phyloP scores from a whole-genome alignment of 176 grass and related monocot genomes.

The Carex scoparia region DNA sequence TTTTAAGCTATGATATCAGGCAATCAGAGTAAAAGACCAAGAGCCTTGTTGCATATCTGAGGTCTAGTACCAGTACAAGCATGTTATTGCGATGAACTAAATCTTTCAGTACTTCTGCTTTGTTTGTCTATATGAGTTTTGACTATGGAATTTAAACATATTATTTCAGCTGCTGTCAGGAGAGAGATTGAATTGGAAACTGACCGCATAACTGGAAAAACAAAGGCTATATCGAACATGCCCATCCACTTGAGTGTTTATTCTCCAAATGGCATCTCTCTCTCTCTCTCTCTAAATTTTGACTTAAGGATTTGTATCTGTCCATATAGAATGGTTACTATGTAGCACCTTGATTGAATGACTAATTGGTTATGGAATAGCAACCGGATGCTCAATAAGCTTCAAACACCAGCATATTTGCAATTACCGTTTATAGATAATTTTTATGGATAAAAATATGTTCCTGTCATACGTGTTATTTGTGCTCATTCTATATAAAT shows the following conservation, averaged over 20 bases:
- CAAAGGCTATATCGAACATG: conserved; percentile 96
- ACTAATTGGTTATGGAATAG: neutral
- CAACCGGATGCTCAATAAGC: neutral
- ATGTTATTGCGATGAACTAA: neutral
- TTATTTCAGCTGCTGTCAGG: conserved; percentile 83
- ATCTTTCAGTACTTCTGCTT: neutral
- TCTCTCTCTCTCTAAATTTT: conserved; percentile 1
- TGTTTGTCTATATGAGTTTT: neutral
- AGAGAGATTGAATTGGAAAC: conserved; percentile 96
- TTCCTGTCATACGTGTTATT: neutral
- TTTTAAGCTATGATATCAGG: neutral
- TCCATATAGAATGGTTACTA: neutral
- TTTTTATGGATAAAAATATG: neutral
- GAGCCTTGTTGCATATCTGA: neutral
- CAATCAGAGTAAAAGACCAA: neutral
- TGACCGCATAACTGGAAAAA: conserved; percentile 95
- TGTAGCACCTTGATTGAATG: neutral
- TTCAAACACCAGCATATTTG: neutral
- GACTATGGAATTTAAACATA: neutral
- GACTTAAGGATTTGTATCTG: neutral
- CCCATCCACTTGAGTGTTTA: conserved; percentile 99
- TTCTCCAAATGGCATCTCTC: conserved; percentile 78
- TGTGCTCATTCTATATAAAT: neutral
- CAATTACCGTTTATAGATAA: neutral
- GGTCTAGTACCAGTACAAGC: neutral